Evolutionary conservation across 2,329 filamentous ascomycete genomes (phyloP).

Genomic region (Trichoderma sp.): DNA sequence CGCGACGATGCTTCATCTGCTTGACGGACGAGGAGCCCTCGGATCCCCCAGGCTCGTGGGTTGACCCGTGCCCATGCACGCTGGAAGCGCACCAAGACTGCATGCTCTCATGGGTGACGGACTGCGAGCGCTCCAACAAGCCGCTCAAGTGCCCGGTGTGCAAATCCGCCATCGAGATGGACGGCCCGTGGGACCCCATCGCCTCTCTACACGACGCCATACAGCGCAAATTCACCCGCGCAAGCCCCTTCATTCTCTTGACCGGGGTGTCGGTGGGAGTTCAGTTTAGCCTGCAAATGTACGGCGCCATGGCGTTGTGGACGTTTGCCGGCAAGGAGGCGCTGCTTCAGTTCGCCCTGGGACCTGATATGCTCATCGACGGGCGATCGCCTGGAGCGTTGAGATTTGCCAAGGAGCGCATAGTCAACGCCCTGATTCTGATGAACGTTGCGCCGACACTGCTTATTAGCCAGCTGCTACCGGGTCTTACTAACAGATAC

Average conservation of each 20-base stretch:
- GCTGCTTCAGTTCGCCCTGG: constrained; percentile 43
- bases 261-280: constrained; percentile 54
- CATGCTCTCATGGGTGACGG: constrained; percentile 89
- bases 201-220: constrained; percentile 64
- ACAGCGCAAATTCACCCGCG: constrained; percentile 53
- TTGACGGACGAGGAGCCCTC: constrained; percentile 55
- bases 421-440: constrained; percentile 38
- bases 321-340: constrained; percentile 52
- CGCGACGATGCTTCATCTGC: constrained; percentile 61
- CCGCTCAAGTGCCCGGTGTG: constrained; percentile 85
- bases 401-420: constrained; percentile 30
- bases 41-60: constrained; percentile 61
- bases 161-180: constrained; percentile 74
- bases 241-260: constrained; percentile 62
- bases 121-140: constrained; percentile 67
- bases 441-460: constrained; percentile 48
- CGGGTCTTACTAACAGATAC: constrained; percentile 42
- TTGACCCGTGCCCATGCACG: constrained; percentile 85
- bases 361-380: constrained; percentile 32
- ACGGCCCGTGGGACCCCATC: constrained; percentile 70
- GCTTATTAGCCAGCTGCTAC: constrained; percentile 44
- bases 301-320: constrained; percentile 50
- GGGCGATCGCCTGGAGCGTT: constrained; percentile 28
- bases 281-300: constrained; percentile 52
- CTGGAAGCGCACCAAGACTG: constrained; percentile 88